Evolutionary conservation across 495 filamentous ascomycete species (phyloP), one percentile per base, ranked within the genome.

Genomic region (Extremus antarcticus): DNA sequence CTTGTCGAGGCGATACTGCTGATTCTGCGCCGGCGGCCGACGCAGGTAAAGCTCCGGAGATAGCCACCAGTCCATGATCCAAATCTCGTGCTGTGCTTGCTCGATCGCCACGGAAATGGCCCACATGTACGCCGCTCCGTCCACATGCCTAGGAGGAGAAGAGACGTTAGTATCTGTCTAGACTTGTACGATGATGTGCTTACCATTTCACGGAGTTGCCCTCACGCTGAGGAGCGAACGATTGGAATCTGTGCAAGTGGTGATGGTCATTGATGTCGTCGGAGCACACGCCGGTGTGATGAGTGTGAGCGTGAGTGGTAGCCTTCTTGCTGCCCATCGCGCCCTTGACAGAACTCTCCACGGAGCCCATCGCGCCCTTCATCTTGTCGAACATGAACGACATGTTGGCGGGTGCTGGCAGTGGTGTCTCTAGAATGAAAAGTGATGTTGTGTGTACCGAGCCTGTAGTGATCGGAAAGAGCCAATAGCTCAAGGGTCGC

Each of bases 61-160:
- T 51, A 95, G 70, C 89, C 89, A 95, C 89, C 88, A 95, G 67
- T 97, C 91, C 48, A 95, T 71, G 57, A 97, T 95, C 82, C 87
- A 95, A 57, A 97, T 88, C 17, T 78, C 87, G 58, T 95, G 82
- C 46, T 72, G 78, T 0, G 91, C 91, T 63, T 79, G 81, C 74
- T 95, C 89, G 48, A 97, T 69, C 3, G 91, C 91, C 48, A 78
- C 68, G 40, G 84, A 89, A 0, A 97, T 87, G 16, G 91, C 91
- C 77, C 82, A 90, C 73, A 97, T 88, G 64, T 97, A 97, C 0
- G 82, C 82, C 64, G 87, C 90, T 1, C 87, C 91, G 69, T 97
- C 91, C 21, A 96, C 88, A 73, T 35, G 29, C 29, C 29, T 35
- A 35, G 29, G 7, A n/a, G n/a, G n/a, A n/a, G n/a, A n/a, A n/a